Evolutionary conservation across 139 green algal species (phyloP).

Genomic region (Micractinium conductrix): DNA sequence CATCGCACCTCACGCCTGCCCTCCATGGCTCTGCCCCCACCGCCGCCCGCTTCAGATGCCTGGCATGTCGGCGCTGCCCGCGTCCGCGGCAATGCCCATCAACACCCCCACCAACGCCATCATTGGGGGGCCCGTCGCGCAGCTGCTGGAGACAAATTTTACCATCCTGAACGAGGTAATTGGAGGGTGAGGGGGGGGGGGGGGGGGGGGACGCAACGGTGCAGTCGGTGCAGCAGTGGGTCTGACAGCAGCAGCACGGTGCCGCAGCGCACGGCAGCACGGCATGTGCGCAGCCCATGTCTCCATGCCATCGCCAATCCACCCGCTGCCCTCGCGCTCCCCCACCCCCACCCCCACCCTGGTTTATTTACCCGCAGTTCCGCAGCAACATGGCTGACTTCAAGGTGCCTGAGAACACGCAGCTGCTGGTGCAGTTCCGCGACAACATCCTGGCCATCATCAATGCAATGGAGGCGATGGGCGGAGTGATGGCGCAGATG

Average conservation of each 20-base stretch:
- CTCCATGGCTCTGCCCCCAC: not conserved
- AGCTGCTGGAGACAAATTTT: slow-evolving; percentile 69
- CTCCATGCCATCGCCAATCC: not conserved
- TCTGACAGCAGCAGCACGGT: too few relatives aligned
- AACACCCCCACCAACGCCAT: slow-evolving; percentile 3
- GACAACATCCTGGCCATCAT: slow-evolving; percentile 87
- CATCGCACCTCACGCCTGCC: too few relatives aligned
- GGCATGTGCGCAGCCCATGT: too few relatives aligned
- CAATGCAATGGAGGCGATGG: slow-evolving; percentile 73
- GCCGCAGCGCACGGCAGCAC: too few relatives aligned
- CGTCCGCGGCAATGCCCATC: not conserved
- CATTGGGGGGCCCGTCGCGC: slow-evolving; percentile 40
- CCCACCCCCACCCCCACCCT: too few relatives aligned
- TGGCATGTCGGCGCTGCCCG: slow-evolving; percentile 9
- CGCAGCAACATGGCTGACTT: slow-evolving; percentile 57
- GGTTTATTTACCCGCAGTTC: slow-evolving; percentile 25
- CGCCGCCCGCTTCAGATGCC: slow-evolving; percentile 8
- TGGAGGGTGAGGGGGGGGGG: too few relatives aligned
- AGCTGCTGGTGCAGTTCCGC: slow-evolving; percentile 79
- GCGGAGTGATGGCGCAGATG: slow-evolving; percentile 84
- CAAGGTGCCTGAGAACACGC: slow-evolving; percentile 84
- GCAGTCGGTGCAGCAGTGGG: too few relatives aligned
- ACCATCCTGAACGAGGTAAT: slow-evolving; percentile 70
- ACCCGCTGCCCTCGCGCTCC: not conserved
- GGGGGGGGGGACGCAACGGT: too few relatives aligned